Evolutionary conservation across 768 basidiomycete species (phyloP).

Genomic region (Tricholomella constricta): DNA sequence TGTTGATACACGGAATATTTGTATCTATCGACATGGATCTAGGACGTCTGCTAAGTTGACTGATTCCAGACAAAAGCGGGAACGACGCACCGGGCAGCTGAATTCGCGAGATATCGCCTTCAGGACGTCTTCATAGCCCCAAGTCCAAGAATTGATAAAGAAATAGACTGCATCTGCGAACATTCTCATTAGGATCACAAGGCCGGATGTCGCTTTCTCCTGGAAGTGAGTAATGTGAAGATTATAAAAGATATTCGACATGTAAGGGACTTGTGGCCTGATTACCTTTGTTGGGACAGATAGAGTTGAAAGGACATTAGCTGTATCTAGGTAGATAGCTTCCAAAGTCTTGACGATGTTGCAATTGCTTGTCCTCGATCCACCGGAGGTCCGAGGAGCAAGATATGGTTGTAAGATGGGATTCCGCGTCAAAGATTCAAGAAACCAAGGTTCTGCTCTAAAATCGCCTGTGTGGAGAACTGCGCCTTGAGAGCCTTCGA

Average conservation of each 20-base stretch:
- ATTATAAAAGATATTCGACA: too few relatives aligned
- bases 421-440: slow-evolving; percentile 68
- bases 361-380: not conserved
- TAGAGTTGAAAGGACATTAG: slow-evolving; percentile 53
- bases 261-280: too few relatives aligned
- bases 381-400: slow-evolving; percentile 23
- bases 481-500: slow-evolving; percentile 68
- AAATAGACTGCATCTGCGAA: slow-evolving; percentile 72
- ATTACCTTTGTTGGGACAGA: slow-evolving; percentile 67
- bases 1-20: slow-evolving; percentile 69
- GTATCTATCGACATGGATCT: slow-evolving; percentile 93
- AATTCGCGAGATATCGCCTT: slow-evolving; percentile 75
- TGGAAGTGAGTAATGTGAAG: slow-evolving; percentile 31
- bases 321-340: slow-evolving; percentile 85
- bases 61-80: not conserved
- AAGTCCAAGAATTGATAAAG: slow-evolving; percentile 94
- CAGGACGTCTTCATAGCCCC: slow-evolving; percentile 93
- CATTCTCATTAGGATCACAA: slow-evolving; percentile 68
- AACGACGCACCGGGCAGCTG: slow-evolving; percentile 50
- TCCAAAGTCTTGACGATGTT: slow-evolving; percentile 52
- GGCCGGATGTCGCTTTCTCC: slow-evolving; percentile 65
- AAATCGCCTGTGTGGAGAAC: slow-evolving; percentile 94
- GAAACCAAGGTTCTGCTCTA: slow-evolving; percentile 81
- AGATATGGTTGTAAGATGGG: slow-evolving; percentile 76
- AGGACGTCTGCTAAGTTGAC: not conserved